A percentile compares a stretch with the other conserved stretches of the same genome.
These are phyloP conservation scores for Saraca asoca DNA, from an alignment of 331 rosid genomes.

Conservation along the genomic window DNA sequence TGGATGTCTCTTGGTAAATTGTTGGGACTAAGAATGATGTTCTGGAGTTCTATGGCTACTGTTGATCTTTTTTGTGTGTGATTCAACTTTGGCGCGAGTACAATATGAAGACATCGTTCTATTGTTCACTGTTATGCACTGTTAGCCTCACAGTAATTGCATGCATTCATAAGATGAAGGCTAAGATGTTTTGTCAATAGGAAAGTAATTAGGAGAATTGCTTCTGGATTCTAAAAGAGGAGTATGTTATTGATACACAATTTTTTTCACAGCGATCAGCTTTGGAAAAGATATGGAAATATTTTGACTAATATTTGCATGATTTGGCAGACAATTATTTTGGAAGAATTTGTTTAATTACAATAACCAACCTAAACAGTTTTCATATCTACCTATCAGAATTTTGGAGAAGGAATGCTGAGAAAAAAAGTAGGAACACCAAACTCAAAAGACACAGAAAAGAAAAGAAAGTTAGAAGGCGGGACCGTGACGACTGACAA, in stretches of 20 bases:
- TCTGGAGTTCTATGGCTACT: not conserved
- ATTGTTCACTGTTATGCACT: not conserved
- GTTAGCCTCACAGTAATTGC: too few species aligned
- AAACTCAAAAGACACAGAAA: slow-evolving; percentile 52
- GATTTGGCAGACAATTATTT: slow-evolving; percentile 1
- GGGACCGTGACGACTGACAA: slow-evolving; percentile 42
- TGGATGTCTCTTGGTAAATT: not conserved
- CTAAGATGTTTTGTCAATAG: too few species aligned
- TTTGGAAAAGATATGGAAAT: slow-evolving; percentile 4
- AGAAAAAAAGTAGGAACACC: slow-evolving; percentile 59
- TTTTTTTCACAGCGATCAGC: too few species aligned
- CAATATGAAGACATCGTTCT: not conserved
- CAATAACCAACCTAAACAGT: slow-evolving; percentile 7
- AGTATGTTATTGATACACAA: too few species aligned
- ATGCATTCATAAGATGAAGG: too few species aligned
- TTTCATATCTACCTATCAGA: slow-evolving; percentile 45
- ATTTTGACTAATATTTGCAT: not conserved
- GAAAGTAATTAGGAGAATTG: too few species aligned
- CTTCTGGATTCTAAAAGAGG: too few species aligned
- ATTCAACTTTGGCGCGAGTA: not conserved
- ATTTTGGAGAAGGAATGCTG: slow-evolving; percentile 73
- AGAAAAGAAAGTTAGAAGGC: slow-evolving; percentile 68
- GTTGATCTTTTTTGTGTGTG: slow-evolving; percentile 2
- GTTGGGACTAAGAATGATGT: not conserved
- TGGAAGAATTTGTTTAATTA: not conserved